A percentile compares a stretch with the other conserved stretches of the same genome.
Conservation (phyloP, 805 yeast genomes). For the Naumovozyma dairenensis region DNA sequence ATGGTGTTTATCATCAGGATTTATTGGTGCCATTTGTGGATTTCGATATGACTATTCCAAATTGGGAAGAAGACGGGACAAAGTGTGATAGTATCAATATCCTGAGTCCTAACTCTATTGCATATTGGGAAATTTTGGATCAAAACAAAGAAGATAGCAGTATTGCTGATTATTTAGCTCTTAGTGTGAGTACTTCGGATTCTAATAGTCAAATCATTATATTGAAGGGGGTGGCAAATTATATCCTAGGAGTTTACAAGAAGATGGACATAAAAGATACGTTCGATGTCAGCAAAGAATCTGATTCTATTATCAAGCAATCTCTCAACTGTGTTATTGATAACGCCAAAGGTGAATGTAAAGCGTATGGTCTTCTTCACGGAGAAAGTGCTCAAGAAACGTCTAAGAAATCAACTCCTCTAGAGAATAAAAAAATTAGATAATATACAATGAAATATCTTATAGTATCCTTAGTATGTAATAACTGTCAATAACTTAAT, state of each 20-base stretch:
- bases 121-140: conserved; percentile 1
- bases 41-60: conserved; percentile 6
- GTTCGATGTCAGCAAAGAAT: conserved; percentile 3
- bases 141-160: not conserved
- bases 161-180: conserved; percentile 1
- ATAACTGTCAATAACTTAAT: no score
- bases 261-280: conserved; percentile 5
- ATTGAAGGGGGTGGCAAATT: conserved; percentile 1
- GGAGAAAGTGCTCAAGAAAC: no score
- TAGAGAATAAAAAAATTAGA: no score
- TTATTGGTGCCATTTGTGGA: conserved; percentile 6
- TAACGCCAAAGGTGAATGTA: not conserved
- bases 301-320: not conserved
- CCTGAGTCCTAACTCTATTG: conserved; percentile 1
- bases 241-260: conserved; percentile 18
- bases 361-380: no score
- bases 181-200: conserved; percentile 2
- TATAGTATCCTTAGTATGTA: no score
- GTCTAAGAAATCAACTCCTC: no score
- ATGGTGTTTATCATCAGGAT: conserved; percentile 9
- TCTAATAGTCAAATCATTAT: not conserved
- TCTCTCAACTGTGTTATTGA: not conserved
- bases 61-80: conserved; percentile 5
- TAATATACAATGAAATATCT: no score
- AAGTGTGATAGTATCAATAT: conserved; percentile 6